Evolutionary conservation across 768 basidiomycete species (phyloP).

Genomic region (Suillus decipiens): DNA sequence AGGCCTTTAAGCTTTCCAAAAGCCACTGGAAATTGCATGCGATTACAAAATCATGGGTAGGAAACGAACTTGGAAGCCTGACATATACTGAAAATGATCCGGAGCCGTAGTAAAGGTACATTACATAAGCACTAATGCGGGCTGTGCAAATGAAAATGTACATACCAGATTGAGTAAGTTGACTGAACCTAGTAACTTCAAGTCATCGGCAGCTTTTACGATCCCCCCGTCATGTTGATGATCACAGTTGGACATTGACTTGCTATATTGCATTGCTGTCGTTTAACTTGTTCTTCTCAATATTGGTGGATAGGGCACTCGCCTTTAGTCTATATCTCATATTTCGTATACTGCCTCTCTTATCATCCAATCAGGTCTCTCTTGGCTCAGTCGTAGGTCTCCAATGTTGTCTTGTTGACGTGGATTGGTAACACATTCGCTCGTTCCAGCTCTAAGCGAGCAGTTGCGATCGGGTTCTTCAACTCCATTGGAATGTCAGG

Average conservation of each 20-base stretch:
- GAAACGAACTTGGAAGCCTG: no score
- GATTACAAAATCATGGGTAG: no score
- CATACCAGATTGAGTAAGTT: no score
- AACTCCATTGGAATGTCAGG: conserved; percentile 8
- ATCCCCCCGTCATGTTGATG: conserved; percentile 44
- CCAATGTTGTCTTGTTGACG: conserved; percentile 57
- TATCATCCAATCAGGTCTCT: conserved; percentile 51
- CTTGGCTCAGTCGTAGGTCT: conserved; percentile 68
- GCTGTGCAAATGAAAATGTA: no score
- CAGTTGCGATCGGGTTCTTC: conserved; percentile 28
- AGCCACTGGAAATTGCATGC: no score
- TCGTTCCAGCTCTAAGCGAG: conserved; percentile 75
- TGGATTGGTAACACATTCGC: conserved; percentile 60
- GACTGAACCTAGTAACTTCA: no score
- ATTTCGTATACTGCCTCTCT: no score
- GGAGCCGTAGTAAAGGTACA: no score
- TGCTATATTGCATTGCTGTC: conserved; percentile 54
- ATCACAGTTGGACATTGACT: conserved; percentile 57
- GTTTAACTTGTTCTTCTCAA: conserved; percentile 79
- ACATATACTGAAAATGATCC: no score
- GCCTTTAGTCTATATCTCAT: conserved; percentile 52
- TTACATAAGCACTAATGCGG: no score
- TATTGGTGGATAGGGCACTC: conserved; percentile 65
- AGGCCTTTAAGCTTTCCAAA: no score
- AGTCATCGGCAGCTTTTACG: no score